Evolutionary conservation across 2,329 filamentous ascomycete species (phyloP).

Genomic region (Ramichloridium luteum): DNA sequence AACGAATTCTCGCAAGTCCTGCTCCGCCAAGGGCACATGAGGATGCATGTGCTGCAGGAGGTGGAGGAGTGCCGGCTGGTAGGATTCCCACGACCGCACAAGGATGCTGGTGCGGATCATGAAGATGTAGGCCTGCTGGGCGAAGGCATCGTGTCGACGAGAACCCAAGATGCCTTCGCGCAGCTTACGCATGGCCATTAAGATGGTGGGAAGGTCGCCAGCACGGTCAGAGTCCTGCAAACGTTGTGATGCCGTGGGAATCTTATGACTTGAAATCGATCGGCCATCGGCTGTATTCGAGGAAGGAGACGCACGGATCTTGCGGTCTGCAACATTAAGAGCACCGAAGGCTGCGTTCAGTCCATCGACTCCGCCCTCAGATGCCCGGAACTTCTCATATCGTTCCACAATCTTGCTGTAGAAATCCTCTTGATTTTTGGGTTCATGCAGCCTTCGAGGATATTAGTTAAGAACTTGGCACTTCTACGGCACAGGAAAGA

Average conservation of each 20-base stretch:
- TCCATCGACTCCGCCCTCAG: constrained; percentile 56
- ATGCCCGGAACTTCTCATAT: constrained; percentile 80
- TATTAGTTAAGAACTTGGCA: constrained; percentile 6
- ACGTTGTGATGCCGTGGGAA: not conserved
- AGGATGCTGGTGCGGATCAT: constrained; percentile 75
- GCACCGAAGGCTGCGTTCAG: constrained; percentile 65
- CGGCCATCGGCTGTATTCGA: not conserved
- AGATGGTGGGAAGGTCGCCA: constrained; percentile 58
- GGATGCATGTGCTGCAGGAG: constrained; percentile 62
- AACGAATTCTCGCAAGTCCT: constrained; percentile 67
- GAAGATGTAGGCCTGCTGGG: constrained; percentile 83
- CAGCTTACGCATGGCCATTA: constrained; percentile 80
- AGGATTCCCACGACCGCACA: constrained; percentile 71
- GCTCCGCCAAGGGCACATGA: constrained; percentile 49
- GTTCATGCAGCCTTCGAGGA: constrained; percentile 39
- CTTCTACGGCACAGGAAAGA: not conserved
- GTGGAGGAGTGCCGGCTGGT: constrained; percentile 74
- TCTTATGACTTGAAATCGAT: not conserved
- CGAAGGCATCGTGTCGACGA: constrained; percentile 64
- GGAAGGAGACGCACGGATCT: not conserved
- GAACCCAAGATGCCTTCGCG: constrained; percentile 79
- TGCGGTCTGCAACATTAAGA: constrained; percentile 34
- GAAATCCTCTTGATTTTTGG: constrained; percentile 70
- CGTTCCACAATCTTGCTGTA: constrained; percentile 78
- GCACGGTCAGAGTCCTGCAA: constrained; percentile 30